phyloP scores from a whole-genome alignment of 495 filamentous ascomycete species.

The Tuber indicum region DNA sequence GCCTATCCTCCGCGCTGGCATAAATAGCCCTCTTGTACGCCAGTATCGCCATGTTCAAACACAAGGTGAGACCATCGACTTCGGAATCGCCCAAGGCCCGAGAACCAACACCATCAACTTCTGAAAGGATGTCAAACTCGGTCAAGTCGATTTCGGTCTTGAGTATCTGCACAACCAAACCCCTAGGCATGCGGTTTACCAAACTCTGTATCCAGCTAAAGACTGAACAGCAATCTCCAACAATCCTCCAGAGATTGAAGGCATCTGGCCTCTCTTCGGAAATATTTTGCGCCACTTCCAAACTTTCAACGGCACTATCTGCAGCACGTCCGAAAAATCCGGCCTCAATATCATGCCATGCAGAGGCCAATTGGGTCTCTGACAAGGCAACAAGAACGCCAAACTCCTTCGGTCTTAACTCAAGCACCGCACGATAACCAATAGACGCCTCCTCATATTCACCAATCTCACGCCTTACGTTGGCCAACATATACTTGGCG shows the following conservation, averaged over 20 bases:
- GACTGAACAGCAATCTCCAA: slow-evolving; percentile 80
- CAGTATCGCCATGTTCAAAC: slow-evolving; percentile 64
- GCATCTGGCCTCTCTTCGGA: slow-evolving; percentile 54
- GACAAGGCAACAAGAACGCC: slow-evolving; percentile 80
- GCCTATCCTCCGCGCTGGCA: slow-evolving; percentile 62
- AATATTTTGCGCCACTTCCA: slow-evolving; percentile 52
- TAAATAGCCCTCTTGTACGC: slow-evolving; percentile 81
- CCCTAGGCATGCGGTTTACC: slow-evolving; percentile 53
- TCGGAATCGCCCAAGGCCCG: slow-evolving; percentile 45
- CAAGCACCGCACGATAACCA: slow-evolving; percentile 66
- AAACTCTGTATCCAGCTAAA: slow-evolving; percentile 71
- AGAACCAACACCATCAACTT: slow-evolving; percentile 63
- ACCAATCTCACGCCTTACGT: slow-evolving; percentile 83
- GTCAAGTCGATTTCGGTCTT: slow-evolving; percentile 48
- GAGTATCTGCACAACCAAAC: slow-evolving; percentile 54
- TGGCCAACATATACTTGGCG: slow-evolving; percentile 92
- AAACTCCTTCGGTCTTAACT: slow-evolving; percentile 61
- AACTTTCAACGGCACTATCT: slow-evolving; percentile 56
- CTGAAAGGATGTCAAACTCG: slow-evolving; percentile 57
- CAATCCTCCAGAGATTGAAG: slow-evolving; percentile 91
- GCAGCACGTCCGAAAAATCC: slow-evolving; percentile 77
- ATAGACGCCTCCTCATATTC: slow-evolving; percentile 75
- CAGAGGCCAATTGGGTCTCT: slow-evolving; percentile 77
- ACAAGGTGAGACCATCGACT: slow-evolving; percentile 48
- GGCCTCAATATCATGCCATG: slow-evolving; percentile 65